phyloP scores from a whole-genome alignment of 257 asterid genomes.

The Leptodermis oblonga region DNA sequence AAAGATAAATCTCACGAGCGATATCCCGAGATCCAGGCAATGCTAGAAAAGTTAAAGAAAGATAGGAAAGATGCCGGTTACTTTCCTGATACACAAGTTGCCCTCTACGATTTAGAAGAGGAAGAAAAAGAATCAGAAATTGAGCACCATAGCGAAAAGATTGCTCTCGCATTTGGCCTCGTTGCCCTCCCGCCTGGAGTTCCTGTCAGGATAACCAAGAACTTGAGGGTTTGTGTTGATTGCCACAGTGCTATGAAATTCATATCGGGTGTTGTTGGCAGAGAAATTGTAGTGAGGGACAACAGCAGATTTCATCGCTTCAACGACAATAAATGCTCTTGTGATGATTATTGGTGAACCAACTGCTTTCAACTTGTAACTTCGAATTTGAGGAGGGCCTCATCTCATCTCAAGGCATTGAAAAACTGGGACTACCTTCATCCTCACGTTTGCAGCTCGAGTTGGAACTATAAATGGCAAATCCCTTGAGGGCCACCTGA shows the following conservation, averaged over 20 bases:
- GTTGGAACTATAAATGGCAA: too few relatives aligned
- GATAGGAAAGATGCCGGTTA: constrained; percentile 78
- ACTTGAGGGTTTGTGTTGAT: constrained; percentile 82
- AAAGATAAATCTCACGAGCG: constrained; percentile 61
- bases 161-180: constrained; percentile 85
- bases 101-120: constrained; percentile 72
- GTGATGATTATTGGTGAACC: constrained; percentile 78
- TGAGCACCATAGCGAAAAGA: constrained; percentile 82
- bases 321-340: constrained; percentile 57
- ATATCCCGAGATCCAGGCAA: constrained; percentile 58
- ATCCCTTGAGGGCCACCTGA: too few relatives aligned
- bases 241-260: constrained; percentile 85
- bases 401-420: too few relatives aligned
- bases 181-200: constrained; percentile 60
- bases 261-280: constrained; percentile 56
- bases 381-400: too few relatives aligned
- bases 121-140: constrained; percentile 90
- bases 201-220: constrained; percentile 78
- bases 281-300: constrained; percentile 80
- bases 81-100: constrained; percentile 52
- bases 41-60: constrained; percentile 50
- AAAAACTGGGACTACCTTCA: too few relatives aligned
- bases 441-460: too few relatives aligned
- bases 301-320: constrained; percentile 70
- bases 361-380: too few relatives aligned